Evolutionary conservation across 2,329 filamentous ascomycete species (phyloP).

Genomic region (Colletotrichum lini): DNA sequence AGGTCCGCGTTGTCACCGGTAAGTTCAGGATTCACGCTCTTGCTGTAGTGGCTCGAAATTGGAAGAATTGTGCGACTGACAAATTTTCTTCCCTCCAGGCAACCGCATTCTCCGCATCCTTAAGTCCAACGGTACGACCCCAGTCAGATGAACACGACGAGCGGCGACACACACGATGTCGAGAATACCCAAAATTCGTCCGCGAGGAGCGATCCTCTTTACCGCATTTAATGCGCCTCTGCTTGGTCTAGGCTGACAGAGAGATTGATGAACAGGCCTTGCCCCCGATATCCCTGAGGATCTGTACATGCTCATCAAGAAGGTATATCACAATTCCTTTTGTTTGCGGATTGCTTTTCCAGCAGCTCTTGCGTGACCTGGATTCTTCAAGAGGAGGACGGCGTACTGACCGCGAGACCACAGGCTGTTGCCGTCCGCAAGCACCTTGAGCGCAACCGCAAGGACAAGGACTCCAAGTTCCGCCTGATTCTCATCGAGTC

Average conservation of each 20-base stretch:
- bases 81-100: constrained; percentile 69
- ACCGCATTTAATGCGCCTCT: constrained; percentile 75
- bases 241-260: constrained; percentile 94
- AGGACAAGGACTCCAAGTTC: constrained; percentile 99
- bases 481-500: constrained; percentile 99
- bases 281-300: constrained; percentile 99
- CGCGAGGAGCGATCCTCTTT: constrained; percentile 34
- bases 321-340: constrained; percentile 69
- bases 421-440: constrained; percentile 98
- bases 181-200: constrained; percentile 18
- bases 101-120: constrained; percentile 99
- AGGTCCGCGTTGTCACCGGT: constrained; percentile 98
- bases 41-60: not conserved
- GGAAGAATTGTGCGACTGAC: constrained; percentile 53
- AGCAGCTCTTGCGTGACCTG: too few species aligned
- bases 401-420: constrained; percentile 6
- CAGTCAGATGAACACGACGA: constrained; percentile 47
- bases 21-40: constrained; percentile 59
- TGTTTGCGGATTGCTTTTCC: too few species aligned
- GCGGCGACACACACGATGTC: constrained; percentile 36
- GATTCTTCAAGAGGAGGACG: constrained; percentile 3
- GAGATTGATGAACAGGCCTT: constrained; percentile 89
- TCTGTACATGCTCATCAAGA: constrained; percentile 99
- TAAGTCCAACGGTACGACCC: constrained; percentile 93
- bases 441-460: constrained; percentile 99